Base-by-base conservation (phyloP, 345 rosid genomes). In the Luvunga scandens region DNA sequence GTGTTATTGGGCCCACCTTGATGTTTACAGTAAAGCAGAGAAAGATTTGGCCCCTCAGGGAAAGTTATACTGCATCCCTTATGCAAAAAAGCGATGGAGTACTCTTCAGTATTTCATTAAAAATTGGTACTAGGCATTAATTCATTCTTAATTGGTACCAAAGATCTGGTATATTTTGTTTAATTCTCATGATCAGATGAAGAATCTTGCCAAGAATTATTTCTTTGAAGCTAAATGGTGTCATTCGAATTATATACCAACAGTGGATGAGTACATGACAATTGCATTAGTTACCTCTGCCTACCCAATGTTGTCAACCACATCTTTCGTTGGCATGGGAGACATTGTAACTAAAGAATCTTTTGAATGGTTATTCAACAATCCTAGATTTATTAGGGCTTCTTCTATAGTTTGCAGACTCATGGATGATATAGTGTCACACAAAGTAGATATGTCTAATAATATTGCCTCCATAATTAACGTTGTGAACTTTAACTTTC, bases 231-330 rank as follows among this genome's bases (percentile, higher is more conserved):
- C 89, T 5, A 77, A 65, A 59, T 87, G 87, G 86, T 50, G 66
- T n/a, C n/a, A n/a, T n/a, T n/a, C n/a, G n/a, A n/a, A 69, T 0
- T 28, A 82, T 71, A n/a, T 71, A 14, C 89, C 86, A 0, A 72
- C 77, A 3, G 18, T 85, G 50, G 84, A 87, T 16, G 86, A 83
- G 76, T 87, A 82, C 75, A 36, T 77, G n/a, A n/a, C n/a, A n/a
- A n/a, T 80, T 25, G 78, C 81, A 22, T 18, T 75, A 12, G 53
- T 67, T 10, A 60, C n/a, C n/a, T n/a, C n/a, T n/a, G 82, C 9
- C 66, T n/a, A 34, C n/a, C n/a, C n/a, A 14, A 19, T 78, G 70
- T 72, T 86, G 25, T 62, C 79, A 31, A 60, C 69, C 4, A 53
- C 78, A 9, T 70, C 79, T 4, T 73, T 80, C 30, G 24, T 83